Evolutionary conservation across 2,329 filamentous ascomycete genomes (phyloP).

Genomic region (Colletotrichum truncatum): DNA sequence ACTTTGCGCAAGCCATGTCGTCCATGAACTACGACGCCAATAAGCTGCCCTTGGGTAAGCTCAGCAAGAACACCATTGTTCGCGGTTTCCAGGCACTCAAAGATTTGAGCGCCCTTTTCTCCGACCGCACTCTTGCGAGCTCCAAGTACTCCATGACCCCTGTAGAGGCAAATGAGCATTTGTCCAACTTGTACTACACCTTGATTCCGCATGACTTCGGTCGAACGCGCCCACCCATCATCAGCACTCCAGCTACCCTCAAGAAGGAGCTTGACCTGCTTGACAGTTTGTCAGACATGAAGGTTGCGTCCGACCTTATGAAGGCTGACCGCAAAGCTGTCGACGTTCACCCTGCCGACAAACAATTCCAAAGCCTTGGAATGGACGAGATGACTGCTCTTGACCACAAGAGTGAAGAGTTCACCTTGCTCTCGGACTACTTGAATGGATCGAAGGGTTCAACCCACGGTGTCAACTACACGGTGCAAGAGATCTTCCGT

Average conservation of each 20-base stretch:
- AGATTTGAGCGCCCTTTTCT: conserved; percentile 74
- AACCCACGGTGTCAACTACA: conserved; percentile 71
- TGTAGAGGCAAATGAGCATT: conserved; percentile 59
- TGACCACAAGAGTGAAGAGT: conserved; percentile 68
- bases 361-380: conserved; percentile 75
- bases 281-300: conserved; percentile 86
- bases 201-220: conserved; percentile 86
- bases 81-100: conserved; percentile 82
- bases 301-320: conserved; percentile 81
- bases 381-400: conserved; percentile 82
- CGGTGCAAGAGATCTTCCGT: conserved; percentile 81
- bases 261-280: conserved; percentile 83
- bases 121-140: conserved; percentile 57
- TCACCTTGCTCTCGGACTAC: conserved; percentile 70
- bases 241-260: conserved; percentile 63
- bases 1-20: conserved; percentile 74
- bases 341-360: conserved; percentile 73
- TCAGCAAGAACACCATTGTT: conserved; percentile 81
- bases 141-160: conserved; percentile 51
- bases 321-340: conserved; percentile 61
- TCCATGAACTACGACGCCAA: conserved; percentile 76
- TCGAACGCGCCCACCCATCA: conserved; percentile 75
- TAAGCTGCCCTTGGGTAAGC: conserved; percentile 85
- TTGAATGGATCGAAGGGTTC: conserved; percentile 71
- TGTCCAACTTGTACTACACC: conserved; percentile 84